Conservation (phyloP, 371 early-diverging fungal species). For the Apophysomyces variabilis region DNA sequence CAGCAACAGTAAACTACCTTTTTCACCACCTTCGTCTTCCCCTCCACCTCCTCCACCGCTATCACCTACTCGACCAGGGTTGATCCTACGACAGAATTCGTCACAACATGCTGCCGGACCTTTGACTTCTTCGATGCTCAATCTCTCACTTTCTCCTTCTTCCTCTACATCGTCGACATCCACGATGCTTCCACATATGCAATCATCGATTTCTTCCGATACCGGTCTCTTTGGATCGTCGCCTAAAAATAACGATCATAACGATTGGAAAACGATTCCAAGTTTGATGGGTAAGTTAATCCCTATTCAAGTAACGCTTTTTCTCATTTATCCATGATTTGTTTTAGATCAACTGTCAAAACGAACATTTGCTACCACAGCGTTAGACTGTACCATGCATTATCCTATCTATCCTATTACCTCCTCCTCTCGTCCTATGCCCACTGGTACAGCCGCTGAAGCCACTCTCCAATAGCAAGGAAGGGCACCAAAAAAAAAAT, state of each 20-base stretch:
- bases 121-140: conserved; percentile 43
- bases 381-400: conserved; percentile 19
- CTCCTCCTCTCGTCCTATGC: conserved; percentile 23
- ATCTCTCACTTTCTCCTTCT: conserved; percentile 45
- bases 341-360: conserved; percentile 37
- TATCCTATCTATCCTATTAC: conserved; percentile 35
- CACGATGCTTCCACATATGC: conserved; percentile 19
- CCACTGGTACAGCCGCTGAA: conserved; percentile 6
- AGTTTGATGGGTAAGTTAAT: conserved; percentile 45
- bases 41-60: conserved; percentile 24
- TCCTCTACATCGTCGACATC: conserved; percentile 33
- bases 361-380: conserved; percentile 26
- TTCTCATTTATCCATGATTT: conserved; percentile 21
- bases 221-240: conserved; percentile 1
- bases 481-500: neutral
- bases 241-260: neutral
- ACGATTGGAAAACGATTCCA: conserved; percentile 40
- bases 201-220: conserved; percentile 27
- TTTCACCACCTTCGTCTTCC: conserved; percentile 31
- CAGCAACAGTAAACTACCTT: conserved; percentile 18
- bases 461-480: neutral
- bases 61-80: conserved; percentile 19
- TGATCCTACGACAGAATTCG: conserved; percentile 23
- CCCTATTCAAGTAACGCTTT: conserved; percentile 11
- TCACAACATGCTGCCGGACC: conserved; percentile 18